Evolutionary conservation across 805 yeast species (phyloP).

Genomic region (Metschnikowia koreensis): DNA sequence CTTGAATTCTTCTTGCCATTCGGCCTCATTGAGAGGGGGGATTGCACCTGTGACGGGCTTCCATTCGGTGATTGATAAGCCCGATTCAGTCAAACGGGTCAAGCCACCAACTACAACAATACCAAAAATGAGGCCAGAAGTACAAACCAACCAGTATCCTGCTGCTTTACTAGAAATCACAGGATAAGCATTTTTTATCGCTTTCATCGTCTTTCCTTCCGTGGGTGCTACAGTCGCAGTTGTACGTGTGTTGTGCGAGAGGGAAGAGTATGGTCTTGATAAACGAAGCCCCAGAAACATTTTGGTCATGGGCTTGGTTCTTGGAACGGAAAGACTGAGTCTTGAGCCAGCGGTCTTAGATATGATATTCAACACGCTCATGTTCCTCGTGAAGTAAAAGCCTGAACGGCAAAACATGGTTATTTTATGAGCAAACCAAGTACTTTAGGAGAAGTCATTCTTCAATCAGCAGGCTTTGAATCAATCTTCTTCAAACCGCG

Average conservation of each 20-base stretch:
- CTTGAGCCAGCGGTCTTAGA: conserved; percentile 22
- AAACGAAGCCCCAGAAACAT: conserved; percentile 2
- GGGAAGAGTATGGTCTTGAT: conserved; percentile 9
- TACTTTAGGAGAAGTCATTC: background rate
- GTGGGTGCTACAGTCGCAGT: background rate
- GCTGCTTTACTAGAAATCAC: conserved; percentile 40
- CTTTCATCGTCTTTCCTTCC: background rate
- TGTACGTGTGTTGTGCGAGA: background rate
- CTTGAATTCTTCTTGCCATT: conserved; percentile 83
- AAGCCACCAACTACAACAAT: conserved; percentile 96
- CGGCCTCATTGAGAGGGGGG: conserved; percentile 78
- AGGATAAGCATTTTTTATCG: conserved; percentile 9
- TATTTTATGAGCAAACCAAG: background rate
- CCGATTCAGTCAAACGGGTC: conserved; percentile 93
- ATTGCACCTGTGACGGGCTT: conserved; percentile 93
- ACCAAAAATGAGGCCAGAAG: conserved; percentile 87
- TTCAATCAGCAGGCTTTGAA: background rate
- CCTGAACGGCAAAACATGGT: conserved; percentile 46
- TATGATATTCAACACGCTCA: conserved; percentile 41
- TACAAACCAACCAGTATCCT: conserved; percentile 86
- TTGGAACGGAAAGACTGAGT: conserved; percentile 15
- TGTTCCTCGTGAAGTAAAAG: conserved; percentile 58
- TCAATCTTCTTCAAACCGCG: background rate
- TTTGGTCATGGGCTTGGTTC: conserved; percentile 9
- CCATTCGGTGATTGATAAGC: conserved; percentile 97